Base-by-base conservation (phyloP, 805 yeast species). In the Ogataea henricii region DNA sequence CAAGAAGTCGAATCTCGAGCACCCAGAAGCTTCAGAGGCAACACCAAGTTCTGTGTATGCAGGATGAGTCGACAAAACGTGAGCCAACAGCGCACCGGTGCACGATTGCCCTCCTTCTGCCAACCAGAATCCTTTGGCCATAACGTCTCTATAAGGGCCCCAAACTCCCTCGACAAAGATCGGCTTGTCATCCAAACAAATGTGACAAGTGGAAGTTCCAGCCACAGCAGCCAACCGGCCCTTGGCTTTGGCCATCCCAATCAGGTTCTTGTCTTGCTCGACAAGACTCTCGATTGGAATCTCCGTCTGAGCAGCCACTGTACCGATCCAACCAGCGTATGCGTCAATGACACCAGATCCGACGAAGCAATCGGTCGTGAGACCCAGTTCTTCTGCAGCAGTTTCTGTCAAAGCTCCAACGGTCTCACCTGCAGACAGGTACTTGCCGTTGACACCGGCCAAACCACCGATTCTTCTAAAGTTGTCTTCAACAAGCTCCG, bases 91-190 rank as follows among this genome's bases (percentile, higher is more conserved):
- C 25, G 95, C 97, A 57, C 99, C 99, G 2, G 99, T 94, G 64
- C 96, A 87, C 13, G 95, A 85, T 68, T 94, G 99, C n/a, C 99
- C 99, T 63, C 99, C 99, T 70, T 94, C 99, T 12, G 98, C 96
- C 54, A 91, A 76, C 98, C 98, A 94, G 61, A 75, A 85, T 5
- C 83, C 89, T 23, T 87, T 85, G n/a, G 95, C 87, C 73, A 92
- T 77, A 4, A 89, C 96, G 67, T 91, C 96, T 60, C 90, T 78
- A 69, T 94, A 94, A 2, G 99, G 99, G 12, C 99, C 99, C 99
- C 99, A 94, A 27, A 94, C 97, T 51, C 99, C 99, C 37, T 89
- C 82, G 8, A 92, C 98, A 65, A 92, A 91, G 37, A 89, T 81
- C 0, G 96, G 87, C 25, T 88, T 85, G 51, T 80, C 77, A 23